Percentiles rank a stretch among this genome's conserved stretches.
Evolutionary conservation across 176 grass and related monocot genomes (phyloP).

Genomic region (Zoysia pacifica): DNA sequence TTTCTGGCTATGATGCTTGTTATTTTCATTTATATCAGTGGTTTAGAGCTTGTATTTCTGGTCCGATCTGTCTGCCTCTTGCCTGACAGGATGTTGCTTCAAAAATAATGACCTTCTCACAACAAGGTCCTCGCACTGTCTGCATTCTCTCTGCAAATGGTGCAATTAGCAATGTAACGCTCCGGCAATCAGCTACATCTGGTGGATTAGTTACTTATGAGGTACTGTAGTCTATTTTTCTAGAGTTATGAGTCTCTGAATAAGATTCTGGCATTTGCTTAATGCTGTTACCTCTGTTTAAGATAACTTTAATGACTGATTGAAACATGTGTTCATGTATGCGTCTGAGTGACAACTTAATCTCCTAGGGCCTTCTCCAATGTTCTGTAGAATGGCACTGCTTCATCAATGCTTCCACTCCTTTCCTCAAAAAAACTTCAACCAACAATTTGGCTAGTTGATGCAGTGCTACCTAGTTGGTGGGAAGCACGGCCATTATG

Average conservation of each 20-base stretch:
- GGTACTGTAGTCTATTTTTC: conserved; percentile 40
- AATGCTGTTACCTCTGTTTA: neutral
- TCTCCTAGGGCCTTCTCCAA: neutral
- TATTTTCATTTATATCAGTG: neutral
- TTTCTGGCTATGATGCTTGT: neutral
- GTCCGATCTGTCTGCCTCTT: conserved; percentile 34
- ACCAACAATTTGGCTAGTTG: conserved; percentile 11
- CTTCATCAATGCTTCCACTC: neutral
- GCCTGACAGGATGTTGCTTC: conserved; percentile 88
- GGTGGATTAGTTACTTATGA: conserved; percentile 96
- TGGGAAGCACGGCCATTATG: conserved; percentile 19
- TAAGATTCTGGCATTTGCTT: neutral
- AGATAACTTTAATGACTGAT: neutral
- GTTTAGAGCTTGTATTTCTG: conserved; percentile 5
- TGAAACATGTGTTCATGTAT: neutral
- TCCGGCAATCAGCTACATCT: conserved; percentile 93
- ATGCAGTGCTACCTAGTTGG: conserved; percentile 13
- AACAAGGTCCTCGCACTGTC: conserved; percentile 94
- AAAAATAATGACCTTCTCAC: conserved; percentile 99
- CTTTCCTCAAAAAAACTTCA: neutral
- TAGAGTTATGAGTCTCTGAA: neutral
- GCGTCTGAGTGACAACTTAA: neutral
- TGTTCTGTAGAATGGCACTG: neutral
- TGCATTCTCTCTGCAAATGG: conserved; percentile 99
- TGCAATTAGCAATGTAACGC: conserved; percentile 94